These are phyloP conservation scores for Penium margaritaceum DNA, from an alignment of 139 green algal genomes.

Conservation along the genomic window DNA sequence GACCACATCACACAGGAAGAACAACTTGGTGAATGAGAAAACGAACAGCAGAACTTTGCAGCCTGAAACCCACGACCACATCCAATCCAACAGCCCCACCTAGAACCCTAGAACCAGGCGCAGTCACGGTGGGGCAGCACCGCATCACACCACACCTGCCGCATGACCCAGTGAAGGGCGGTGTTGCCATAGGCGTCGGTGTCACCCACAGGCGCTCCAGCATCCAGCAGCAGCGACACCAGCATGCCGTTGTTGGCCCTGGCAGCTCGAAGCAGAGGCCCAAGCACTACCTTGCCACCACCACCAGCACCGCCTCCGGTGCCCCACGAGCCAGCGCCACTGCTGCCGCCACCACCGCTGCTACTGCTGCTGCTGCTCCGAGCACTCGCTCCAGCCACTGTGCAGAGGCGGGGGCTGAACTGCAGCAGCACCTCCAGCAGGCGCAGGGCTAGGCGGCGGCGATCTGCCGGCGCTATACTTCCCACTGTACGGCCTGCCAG, in stretches of 20 bases:
- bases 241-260: conserved; percentile 24
- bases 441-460: not conserved
- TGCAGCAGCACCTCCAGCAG: conserved; percentile 25
- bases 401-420: conserved; percentile 28
- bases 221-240: conserved; percentile 26
- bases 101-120: no score
- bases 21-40: not conserved
- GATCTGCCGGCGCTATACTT: not conserved
- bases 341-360: no score
- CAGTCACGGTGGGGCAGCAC: no score
- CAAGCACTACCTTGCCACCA: not conserved
- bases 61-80: no score
- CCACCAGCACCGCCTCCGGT: no score
- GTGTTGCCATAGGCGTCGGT: conserved; percentile 40
- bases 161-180: conserved; percentile 33
- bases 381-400: no score
- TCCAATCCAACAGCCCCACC: no score
- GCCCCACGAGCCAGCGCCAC: no score
- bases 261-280: conserved; percentile 23
- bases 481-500: not conserved
- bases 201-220: conserved; percentile 31
- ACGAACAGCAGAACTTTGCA: no score
- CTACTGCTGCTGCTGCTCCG: no score
- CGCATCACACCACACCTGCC: conserved; percentile 2
- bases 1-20: no score